These are phyloP conservation scores for Plasmopara muralis DNA, from an alignment of 352 stramenopile genomes.

Conservation along the genomic window DNA sequence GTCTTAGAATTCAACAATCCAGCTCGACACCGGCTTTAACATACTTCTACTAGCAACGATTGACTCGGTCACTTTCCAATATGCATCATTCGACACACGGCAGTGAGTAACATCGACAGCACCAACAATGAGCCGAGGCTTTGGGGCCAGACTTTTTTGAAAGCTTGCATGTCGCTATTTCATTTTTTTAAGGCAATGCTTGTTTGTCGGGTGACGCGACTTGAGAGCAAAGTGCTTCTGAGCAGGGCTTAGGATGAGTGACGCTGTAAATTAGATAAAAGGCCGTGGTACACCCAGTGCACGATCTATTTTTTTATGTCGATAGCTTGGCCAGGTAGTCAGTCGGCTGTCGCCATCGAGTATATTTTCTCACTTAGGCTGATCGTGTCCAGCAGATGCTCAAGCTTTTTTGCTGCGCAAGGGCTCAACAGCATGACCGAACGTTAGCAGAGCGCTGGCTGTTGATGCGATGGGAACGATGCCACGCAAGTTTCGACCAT, in stretches of 20 bases:
- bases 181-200: no score
- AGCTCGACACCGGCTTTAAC: no score
- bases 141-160: no score
- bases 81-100: no score
- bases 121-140: no score
- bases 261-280: constrained; percentile 26
- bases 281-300: constrained; percentile 21
- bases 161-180: no score
- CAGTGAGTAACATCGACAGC: no score
- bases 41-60: no score
- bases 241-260: constrained; percentile 31
- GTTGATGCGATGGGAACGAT: constrained; percentile 33
- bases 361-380: constrained; percentile 13
- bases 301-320: constrained; percentile 10
- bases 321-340: neutral
- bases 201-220: constrained; percentile 32
- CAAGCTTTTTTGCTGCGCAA: constrained; percentile 62
- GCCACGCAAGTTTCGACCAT: constrained; percentile 39
- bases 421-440: constrained; percentile 32
- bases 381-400: constrained; percentile 35
- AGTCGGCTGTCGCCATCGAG: constrained; percentile 8
- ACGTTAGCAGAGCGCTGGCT: constrained; percentile 32
- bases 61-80: no score
- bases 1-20: no score
- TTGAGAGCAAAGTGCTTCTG: constrained; percentile 26